Base-by-base conservation (phyloP, 164 flowering plant species). In the Saururus chinensis region DNA sequence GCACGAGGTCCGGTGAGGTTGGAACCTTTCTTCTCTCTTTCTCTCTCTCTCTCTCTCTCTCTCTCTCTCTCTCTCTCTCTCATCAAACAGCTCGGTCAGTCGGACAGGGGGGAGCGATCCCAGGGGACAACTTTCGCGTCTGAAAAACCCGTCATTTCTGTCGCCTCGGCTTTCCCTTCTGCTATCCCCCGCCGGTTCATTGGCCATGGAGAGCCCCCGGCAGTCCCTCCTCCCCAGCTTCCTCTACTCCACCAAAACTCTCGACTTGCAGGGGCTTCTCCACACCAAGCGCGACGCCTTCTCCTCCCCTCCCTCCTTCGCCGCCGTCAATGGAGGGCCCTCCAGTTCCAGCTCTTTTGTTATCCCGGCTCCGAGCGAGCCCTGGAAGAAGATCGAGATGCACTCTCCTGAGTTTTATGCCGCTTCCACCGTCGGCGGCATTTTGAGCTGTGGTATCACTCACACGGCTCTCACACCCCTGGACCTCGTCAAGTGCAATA, bases 401-500 rank as follows among this genome's bases (percentile, higher is more conserved):
- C 76, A 70, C 70, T 84, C 92, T 4, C 84, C 87, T 19, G 75
- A 80, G 23, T 86, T 67, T 68, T 85, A 82, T 65, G 86, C 80
- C 7, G 89, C 88, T 1, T 81, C 88, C 68, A 75, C 84, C 4
- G 66, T 45, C 49, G 89, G 89, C 1, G 89, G 96, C 16, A 74
- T 64, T 16, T 52, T 86, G 17, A 60, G 84, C 71, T 80, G 85
- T 60, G 86, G 91, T 23, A 75, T 79, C 51, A 85, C 89, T 37
- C 95, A 88, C 66, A 72, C 45, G 80, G 77, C 86, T 40, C 79
- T 84, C 55, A 88, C 95, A 53, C 95, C 91, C 22, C 76, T 88
- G 8, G 95, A 88, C 72, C 79, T 87, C 66, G 85, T 87, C 72
- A 87, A 87, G 77, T 85, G 88, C 63, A 87, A 87, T 53, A 87